Conservation (phyloP, 805 yeast genomes). For the Millerozyma acaciae region DNA sequence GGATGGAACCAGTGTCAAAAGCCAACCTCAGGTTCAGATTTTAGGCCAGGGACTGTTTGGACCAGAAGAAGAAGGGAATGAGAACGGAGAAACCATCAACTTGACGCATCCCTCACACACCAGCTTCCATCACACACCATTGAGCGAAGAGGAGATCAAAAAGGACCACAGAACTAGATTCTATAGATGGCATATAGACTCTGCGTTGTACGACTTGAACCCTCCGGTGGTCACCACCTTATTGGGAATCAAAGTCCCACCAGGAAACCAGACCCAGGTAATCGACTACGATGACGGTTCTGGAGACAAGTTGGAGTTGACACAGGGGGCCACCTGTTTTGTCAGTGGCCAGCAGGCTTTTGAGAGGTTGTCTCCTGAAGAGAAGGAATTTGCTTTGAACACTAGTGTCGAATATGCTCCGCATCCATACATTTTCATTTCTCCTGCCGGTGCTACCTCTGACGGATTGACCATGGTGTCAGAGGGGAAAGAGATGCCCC, state of each 20-base stretch:
- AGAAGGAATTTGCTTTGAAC: slow-evolving; percentile 66
- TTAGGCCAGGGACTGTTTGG: slow-evolving; percentile 77
- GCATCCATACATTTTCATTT: slow-evolving; percentile 84
- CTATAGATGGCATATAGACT: slow-evolving; percentile 93
- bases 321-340: slow-evolving; percentile 88
- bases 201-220: slow-evolving; percentile 79
- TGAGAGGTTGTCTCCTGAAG: slow-evolving; percentile 60
- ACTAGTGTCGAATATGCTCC: slow-evolving; percentile 89
- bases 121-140: slow-evolving; percentile 67
- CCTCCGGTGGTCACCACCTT: slow-evolving; percentile 87
- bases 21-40: slow-evolving; percentile 86
- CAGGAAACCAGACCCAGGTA: slow-evolving; percentile 55
- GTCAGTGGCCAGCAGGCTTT: slow-evolving; percentile 82
- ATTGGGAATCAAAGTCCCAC: slow-evolving; percentile 78
- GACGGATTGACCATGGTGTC: slow-evolving; percentile 85
- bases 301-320: slow-evolving; percentile 59
- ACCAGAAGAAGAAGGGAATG: slow-evolving; percentile 51
- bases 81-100: slow-evolving; percentile 54
- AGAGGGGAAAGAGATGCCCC: slow-evolving; percentile 66
- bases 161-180: slow-evolving; percentile 64
- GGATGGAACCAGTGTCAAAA: slow-evolving; percentile 77
- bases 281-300: slow-evolving; percentile 57
- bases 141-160: slow-evolving; percentile 62
- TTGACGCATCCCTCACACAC: slow-evolving; percentile 84
- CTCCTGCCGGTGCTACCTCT: slow-evolving; percentile 74